phyloP scores from a whole-genome alignment of 2,329 filamentous ascomycete genomes.

The Dactylellina leptospora region DNA sequence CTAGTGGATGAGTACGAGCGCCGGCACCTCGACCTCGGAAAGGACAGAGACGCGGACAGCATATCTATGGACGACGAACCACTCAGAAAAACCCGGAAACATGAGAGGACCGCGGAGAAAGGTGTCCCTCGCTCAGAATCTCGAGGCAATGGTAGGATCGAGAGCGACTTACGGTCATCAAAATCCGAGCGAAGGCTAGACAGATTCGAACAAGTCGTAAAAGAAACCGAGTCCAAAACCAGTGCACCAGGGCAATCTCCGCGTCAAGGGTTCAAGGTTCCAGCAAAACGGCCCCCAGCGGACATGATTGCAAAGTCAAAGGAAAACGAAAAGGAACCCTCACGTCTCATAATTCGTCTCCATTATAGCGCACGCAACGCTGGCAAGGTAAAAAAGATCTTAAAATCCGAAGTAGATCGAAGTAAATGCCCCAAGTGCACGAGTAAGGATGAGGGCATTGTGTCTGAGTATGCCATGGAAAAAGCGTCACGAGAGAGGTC shows the following conservation, averaged over 20 bases:
- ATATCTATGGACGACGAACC: conserved; percentile 36
- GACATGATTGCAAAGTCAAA: conserved; percentile 28
- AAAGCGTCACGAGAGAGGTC: conserved; percentile 26
- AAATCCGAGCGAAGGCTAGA: conserved; percentile 28
- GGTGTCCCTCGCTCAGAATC: conserved; percentile 1
- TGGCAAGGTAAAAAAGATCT: conserved; percentile 32
- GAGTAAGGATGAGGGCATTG: conserved; percentile 16
- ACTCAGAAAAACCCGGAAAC: conserved; percentile 9
- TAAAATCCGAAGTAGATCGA: conserved; percentile 38
- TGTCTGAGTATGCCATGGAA: conserved; percentile 13
- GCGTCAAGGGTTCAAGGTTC: conserved; percentile 35
- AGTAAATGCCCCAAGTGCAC: conserved; percentile 24
- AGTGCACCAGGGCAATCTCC: conserved; percentile 31
- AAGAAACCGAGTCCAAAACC: conserved; percentile 23
- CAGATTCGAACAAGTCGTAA: conserved; percentile 7
- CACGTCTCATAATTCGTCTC: conserved; percentile 22
- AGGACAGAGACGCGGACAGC: conserved; percentile 24
- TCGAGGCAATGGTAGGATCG: not conserved
- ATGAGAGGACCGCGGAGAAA: conserved; percentile 16
- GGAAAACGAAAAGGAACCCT: conserved; percentile 10
- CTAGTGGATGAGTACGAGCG: conserved; percentile 46
- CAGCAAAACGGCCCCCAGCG: conserved; percentile 35
- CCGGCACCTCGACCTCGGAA: conserved; percentile 13
- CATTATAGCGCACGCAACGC: conserved; percentile 32
- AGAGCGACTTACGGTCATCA: conserved; percentile 16